Base-by-base conservation (phyloP, 1,284 basidiomycete species). In the Boletus holoroseus region DNA sequence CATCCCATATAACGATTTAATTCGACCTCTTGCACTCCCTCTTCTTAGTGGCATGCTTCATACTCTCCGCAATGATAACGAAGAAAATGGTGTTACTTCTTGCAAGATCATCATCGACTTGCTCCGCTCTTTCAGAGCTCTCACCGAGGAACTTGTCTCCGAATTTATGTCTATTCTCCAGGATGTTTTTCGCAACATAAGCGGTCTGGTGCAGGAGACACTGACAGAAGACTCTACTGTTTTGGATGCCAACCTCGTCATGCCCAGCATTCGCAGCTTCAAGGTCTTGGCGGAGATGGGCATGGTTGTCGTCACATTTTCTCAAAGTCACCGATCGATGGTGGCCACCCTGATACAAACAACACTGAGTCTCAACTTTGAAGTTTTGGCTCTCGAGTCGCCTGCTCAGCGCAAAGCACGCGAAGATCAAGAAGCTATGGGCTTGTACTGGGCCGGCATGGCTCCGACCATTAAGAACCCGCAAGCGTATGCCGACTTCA, bases 211-310 rank as follows among this genome's bases (percentile, higher is more conserved):
- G 3, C 76, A 82, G 41, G 85, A 92, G 60, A 79, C 85, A 40
- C 86, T 99, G 15, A 78, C 82, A 1, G 82, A 83, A 47, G 72
- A 79, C 44, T 88, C 87, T 1, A 53, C 68, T 1, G 49, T 71
- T 24, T 61, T 82, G 31, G 83, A 88, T 56, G 53, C 72, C 11
- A 83, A 83, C 55, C 63, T 74, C 18, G 72, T 85, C 32, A 72
- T 87, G 27, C 81, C 81, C n/a, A 83, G 83, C 40, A 81, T 86
- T 48, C 82, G 83, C 49, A 95, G 93, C 66, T 96, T 97, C 77
- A 98, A 97, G 70, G 90, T 97, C 12, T 75, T 98, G 22, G 87
- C 91, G 6, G 96, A 99, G 70, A 90, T 96, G 74, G 91, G 91
- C 7, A 89, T 96, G 72, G 86, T 94, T 16, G 85, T 97, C 58